These are phyloP conservation scores for Mortierella sp. DNA, from an alignment of 371 early-diverging fungal species.

Conservation along the genomic window DNA sequence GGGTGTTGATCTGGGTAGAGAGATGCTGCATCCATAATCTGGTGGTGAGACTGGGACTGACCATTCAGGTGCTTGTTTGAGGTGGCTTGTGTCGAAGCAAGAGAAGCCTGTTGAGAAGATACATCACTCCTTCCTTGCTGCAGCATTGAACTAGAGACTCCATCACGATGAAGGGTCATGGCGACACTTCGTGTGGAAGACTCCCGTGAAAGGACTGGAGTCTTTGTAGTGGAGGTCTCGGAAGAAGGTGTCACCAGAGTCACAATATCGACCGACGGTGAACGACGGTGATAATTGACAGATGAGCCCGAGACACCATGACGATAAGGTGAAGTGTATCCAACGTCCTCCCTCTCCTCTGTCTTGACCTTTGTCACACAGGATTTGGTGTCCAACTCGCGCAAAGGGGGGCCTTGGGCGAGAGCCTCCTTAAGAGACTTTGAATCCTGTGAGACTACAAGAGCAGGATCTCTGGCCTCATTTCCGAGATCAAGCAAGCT, in stretches of 20 bases:
- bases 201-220: slow-evolving; percentile 5
- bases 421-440: slow-evolving; percentile 6
- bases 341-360: slow-evolving; percentile 31
- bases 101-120: no score
- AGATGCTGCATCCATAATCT: no score
- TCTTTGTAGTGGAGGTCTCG: no score
- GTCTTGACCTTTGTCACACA: slow-evolving; percentile 8
- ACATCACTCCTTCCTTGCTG: no score
- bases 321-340: slow-evolving; percentile 50
- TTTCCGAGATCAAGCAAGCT: slow-evolving; percentile 6
- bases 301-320: slow-evolving; percentile 51
- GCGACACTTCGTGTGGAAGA: slow-evolving; percentile 8
- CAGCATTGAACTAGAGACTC: no score
- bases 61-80: no score
- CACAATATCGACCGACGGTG: slow-evolving; percentile 39
- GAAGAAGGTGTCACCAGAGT: neutral
- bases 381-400: slow-evolving; percentile 24
- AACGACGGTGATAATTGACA: slow-evolving; percentile 42
- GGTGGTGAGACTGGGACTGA: no score
- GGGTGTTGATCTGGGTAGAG: slow-evolving; percentile 1
- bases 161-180: no score
- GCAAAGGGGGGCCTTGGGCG: slow-evolving; percentile 12
- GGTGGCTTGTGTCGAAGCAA: no score
- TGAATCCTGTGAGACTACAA: neutral
- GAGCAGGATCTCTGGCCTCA: neutral